Conservation (phyloP, 805 yeast genomes). For the Starmerella etchellsii region DNA sequence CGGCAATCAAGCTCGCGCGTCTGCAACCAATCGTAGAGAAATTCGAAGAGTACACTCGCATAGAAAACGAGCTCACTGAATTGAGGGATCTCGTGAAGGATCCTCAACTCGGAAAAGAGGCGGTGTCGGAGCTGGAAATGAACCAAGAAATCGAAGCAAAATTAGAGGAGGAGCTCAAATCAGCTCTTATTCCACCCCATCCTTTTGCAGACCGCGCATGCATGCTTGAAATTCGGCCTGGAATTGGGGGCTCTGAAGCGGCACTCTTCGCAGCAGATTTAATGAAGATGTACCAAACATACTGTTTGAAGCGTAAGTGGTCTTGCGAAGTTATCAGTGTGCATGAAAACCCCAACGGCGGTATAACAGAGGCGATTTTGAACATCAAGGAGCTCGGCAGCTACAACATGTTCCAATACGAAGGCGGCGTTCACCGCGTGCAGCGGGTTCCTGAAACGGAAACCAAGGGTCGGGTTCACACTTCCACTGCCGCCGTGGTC, state of each 20-base stretch:
- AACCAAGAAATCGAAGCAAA: constrained; percentile 35
- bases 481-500: constrained; percentile 91
- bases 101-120: constrained; percentile 42
- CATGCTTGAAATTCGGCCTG: constrained; percentile 78
- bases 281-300: constrained; percentile 66
- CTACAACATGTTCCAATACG: constrained; percentile 59
- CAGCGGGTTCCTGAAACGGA: constrained; percentile 92
- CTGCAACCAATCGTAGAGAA: constrained; percentile 35
- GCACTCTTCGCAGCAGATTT: constrained; percentile 72
- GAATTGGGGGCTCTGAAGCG: constrained; percentile 94
- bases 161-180: constrained; percentile 38
- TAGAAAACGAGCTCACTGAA: constrained; percentile 27
- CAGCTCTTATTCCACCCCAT: constrained; percentile 56
- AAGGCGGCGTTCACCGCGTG: constrained; percentile 93
- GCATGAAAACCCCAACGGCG: constrained; percentile 42
- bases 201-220: constrained; percentile 67
- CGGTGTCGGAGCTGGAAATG: constrained; percentile 42
- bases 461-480: constrained; percentile 84
- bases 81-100: constrained; percentile 38
- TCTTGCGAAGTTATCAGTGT: constrained; percentile 44
- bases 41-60: constrained; percentile 30
- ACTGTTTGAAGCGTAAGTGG: constrained; percentile 59
- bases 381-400: constrained; percentile 65
- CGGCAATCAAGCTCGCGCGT: constrained; percentile 38
- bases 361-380: constrained; percentile 65